A percentile compares a stretch with the other conserved stretches of the same genome.
Conservation (phyloP, 2,329 filamentous ascomycete species). For the Lachnellula cervina region DNA sequence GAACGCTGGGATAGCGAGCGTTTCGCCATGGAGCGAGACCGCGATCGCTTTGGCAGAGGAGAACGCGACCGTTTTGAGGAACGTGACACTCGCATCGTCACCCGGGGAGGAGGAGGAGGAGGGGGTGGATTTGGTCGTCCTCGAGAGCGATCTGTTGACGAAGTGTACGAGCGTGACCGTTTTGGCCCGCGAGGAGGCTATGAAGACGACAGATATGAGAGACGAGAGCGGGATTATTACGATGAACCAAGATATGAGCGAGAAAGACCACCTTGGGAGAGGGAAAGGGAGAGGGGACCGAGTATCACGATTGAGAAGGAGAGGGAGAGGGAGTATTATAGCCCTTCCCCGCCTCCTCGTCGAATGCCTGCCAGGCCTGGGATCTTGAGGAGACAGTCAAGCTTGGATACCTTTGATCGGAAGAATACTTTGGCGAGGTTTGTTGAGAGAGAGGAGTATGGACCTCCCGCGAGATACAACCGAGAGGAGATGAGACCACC, state of each 20-base stretch:
- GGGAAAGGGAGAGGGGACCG: slow-evolving; percentile 26
- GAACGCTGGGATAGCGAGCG: slow-evolving; percentile 53
- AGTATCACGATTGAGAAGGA: slow-evolving; percentile 29
- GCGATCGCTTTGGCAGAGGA: slow-evolving; percentile 35
- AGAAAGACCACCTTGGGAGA: slow-evolving; percentile 34
- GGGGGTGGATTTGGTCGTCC: slow-evolving; percentile 26
- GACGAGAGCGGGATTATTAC: slow-evolving; percentile 39
- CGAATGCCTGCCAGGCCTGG: slow-evolving; percentile 52
- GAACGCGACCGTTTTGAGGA: slow-evolving; percentile 42
- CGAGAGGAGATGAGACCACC: slow-evolving; percentile 40
- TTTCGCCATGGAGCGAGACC: slow-evolving; percentile 41
- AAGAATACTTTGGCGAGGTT: slow-evolving; percentile 51
- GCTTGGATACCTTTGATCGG: slow-evolving; percentile 84
- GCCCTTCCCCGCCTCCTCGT: slow-evolving; percentile 21
- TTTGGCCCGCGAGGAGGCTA: slow-evolving; percentile 30
- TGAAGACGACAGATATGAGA: slow-evolving; percentile 34
- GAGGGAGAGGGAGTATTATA: slow-evolving; percentile 23
- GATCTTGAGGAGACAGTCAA: slow-evolving; percentile 76
- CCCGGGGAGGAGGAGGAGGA: slow-evolving; percentile 33
- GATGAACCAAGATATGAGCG: slow-evolving; percentile 46
- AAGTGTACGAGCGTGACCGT: slow-evolving; percentile 47
- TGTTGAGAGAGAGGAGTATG: slow-evolving; percentile 55
- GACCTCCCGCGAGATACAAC: slow-evolving; percentile 45
- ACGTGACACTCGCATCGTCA: slow-evolving; percentile 41
- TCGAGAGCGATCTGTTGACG: slow-evolving; percentile 46